Base-by-base conservation (phyloP, 352 stramenopile species). In the Globisporangium canariense region DNA sequence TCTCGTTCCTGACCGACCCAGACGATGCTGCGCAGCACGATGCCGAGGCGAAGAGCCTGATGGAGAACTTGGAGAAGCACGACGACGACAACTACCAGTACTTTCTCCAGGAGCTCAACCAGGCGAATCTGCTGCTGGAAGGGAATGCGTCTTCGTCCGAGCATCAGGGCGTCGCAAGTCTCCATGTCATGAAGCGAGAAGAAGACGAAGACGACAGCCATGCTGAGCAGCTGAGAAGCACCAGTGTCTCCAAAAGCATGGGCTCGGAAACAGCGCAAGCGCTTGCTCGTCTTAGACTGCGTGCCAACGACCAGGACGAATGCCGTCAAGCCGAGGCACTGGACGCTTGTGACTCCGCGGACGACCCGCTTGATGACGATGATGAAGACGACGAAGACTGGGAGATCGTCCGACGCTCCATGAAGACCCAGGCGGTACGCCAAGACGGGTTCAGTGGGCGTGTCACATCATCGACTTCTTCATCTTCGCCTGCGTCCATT, bases 11-110 rank as follows among this genome's bases (percentile, higher is more conserved):
- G 16, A 81, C 62, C 1, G 64, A 89, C 28, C 80, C 82, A 0
- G 67, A 88, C n/a, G 68, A 68, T 9, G 67, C 75, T 2, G 82
- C 77, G 14, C 65, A 67, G 22, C 68, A 74, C 4, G 82, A 91
- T 50, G 71, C 63, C 2, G 80, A 89, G 30, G 78, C 79, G 25
- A 91, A 89, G 55, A 73, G 77, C 58, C 61, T 89, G 52, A 46
- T 85, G 20, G 66, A 58, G n/a, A 71, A 53, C 20, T 36, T 56
- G 11, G 73, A 80, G 47, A 76, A 77, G 46, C 54, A 75, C 25
- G 75, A 89, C 2, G 79, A 91, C 45, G 82, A 91, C 65, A 88
- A 89, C 71, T 89, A 87, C 68, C 80, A 91, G 60, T 77, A 76
- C 47, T 91, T 91, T 41, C 49, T 91, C 14, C 78, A 85, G 46